Conservation (phyloP, 2,329 filamentous ascomycete species). For the Cladosporium sp. region DNA sequence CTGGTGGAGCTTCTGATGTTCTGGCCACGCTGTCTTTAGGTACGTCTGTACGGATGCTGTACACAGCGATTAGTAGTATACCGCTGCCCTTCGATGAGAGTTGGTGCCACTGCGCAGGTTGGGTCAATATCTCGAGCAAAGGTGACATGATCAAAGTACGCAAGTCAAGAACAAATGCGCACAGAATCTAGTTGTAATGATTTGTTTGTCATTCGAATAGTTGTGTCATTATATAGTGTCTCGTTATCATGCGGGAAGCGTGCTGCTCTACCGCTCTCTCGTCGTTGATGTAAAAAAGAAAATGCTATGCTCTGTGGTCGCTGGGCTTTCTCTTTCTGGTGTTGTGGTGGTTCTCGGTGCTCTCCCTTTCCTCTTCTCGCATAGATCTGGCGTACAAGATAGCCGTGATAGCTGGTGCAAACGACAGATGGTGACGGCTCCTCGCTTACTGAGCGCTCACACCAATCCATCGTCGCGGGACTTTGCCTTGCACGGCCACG, state of each 20-base stretch:
- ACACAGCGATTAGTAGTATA: neutral
- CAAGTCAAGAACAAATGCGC: neutral
- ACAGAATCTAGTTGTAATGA: neutral
- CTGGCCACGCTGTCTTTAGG: neutral
- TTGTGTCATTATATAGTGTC: neutral
- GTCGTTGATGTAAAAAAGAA: neutral
- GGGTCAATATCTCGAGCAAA: no score
- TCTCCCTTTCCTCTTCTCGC: neutral
- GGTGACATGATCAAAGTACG: neutral
- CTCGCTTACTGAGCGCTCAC: conserved; percentile 30
- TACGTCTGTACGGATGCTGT: neutral
- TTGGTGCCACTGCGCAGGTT: neutral
- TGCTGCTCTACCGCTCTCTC: neutral
- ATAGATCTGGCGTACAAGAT: neutral
- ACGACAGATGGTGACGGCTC: neutral
- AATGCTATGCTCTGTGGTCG: neutral
- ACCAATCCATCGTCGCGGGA: conserved; percentile 36
- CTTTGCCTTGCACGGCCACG: conserved; percentile 24
- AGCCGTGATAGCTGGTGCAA: neutral
- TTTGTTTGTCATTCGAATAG: neutral
- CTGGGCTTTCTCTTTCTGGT: conserved; percentile 1
- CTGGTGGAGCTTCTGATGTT: neutral
- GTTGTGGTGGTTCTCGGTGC: neutral
- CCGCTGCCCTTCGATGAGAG: no score
- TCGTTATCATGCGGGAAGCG: neutral